These are phyloP conservation scores for Pouteria glomerata DNA, from an alignment of 148 eudicot species.

Conservation along the genomic window DNA sequence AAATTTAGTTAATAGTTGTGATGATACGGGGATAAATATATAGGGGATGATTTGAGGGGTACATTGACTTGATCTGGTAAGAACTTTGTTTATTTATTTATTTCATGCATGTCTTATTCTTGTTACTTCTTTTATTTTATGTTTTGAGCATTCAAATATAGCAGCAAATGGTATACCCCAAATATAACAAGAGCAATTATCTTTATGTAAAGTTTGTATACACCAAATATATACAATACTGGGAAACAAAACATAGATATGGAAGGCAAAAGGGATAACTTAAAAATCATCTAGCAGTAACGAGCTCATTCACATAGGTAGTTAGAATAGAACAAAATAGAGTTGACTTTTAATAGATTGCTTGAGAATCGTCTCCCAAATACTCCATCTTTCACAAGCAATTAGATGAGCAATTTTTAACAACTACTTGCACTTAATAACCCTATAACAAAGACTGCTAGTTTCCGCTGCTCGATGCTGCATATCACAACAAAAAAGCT, in stretches of 20 bases:
- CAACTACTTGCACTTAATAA: slow-evolving; percentile 32
- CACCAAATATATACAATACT: not conserved
- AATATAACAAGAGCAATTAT: no score
- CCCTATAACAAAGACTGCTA: slow-evolving; percentile 43
- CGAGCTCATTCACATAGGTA: not conserved
- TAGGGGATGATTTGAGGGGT: no score
- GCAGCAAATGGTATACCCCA: no score
- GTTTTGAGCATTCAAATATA: no score
- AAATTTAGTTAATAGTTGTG: no score
- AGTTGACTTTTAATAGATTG: not conserved
- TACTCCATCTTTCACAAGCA: not conserved
- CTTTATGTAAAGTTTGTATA: no score
- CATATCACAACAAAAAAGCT: slow-evolving; percentile 14
- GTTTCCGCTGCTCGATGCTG: slow-evolving; percentile 86
- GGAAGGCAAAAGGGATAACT: not conserved
- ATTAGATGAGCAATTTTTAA: slow-evolving; percentile 6
- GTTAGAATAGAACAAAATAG: not conserved
- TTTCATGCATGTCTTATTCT: no score
- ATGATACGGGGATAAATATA: no score
- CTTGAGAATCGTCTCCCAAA: no score
- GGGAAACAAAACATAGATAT: not conserved
- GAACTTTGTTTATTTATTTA: no score
- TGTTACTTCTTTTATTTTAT: no score
- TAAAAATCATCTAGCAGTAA: not conserved
- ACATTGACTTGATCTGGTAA: no score